Base-by-base conservation (phyloP, 768 basidiomycete species). In the Trametes maxima region DNA sequence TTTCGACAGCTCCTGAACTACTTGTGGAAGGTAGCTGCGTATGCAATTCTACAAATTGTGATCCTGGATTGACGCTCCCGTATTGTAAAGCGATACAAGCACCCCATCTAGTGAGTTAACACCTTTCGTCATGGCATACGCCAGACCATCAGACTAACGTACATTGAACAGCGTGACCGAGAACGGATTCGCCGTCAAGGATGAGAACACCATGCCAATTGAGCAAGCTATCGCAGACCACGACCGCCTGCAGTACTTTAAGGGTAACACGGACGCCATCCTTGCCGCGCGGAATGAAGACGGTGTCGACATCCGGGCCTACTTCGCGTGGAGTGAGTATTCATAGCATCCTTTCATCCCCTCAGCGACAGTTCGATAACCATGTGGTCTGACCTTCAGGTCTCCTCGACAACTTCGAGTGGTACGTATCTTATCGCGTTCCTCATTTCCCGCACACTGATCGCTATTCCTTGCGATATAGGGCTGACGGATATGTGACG, bases 1-100 rank as follows among this genome's bases (percentile, higher is more conserved):
- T 89, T 89, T 82, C 86, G 88, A 59, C 65, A 83, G 78, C 77
- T 88, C 12, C 78, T 88, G 47, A 88, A 87, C 73, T 89, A 90
- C 72, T 74, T 88, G 46, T 88, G 81, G 78, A 89, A 86, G 75
- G 85, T 86, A 53, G 74, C 40, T 16, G 57, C 36, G 28, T 21
- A 12, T 28, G 4, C 22, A 40, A 4, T 53, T n/a, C 42, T 19
- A 13, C 46, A 19, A 1, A 5, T 44, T 40, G 13, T 24, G 33
- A 21, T 4, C 16, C n/a, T 17, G 22, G 21, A 5, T 54, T 54
- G 39, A 54, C 57, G n/a, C 6, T 3, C 21, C 19, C 22, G 10
- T 4, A 5, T 44, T 3, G 5, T 39, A 21, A 66, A 80, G 77
- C 74, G 77, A n/a, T 83, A 81, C 68, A 67, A 74, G 25, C 75